Evolutionary conservation across 768 basidiomycete genomes (phyloP), one percentile per base, ranked within the genome.

Genomic region (Mycena latifolia): DNA sequence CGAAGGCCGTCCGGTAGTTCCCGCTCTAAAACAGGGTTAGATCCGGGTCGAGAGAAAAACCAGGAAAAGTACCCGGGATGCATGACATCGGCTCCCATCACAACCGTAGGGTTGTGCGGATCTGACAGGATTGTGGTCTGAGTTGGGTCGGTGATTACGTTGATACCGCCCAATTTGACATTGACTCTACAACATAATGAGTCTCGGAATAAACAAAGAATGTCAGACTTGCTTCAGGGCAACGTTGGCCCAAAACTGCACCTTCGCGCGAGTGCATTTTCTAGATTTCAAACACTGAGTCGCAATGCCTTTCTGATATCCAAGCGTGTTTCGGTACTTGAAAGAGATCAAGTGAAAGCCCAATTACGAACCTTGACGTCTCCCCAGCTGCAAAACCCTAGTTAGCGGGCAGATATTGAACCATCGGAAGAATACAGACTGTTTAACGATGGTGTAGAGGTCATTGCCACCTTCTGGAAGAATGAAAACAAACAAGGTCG

Each of bases 111-210:
- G 67, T 87, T 86, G 27, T 85, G 81, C 2, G 89, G 86, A 70
- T 95, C 92, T 0, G 88, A 86, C 12, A 95, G 79, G 10, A 86
- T 82, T 0, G 85, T 81, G 2, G 89, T 88, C 0, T 89, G 89
- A 14, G 83, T 78, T 0, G 90, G 83, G 48, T 92, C 90, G 0
- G 92, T 91, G 22, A 95, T 82, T 0, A 88, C 86, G 72, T 95
- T 95, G 73, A 93, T 90, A 0, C 93, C 93, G 15, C 92, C 93
- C 0, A 94, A 81, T 75, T 95, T 94, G 15, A 92, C 93, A 64
- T 95, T 95, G 70, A 94, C 84, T 75, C 93, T 94, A 63, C 11
- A 27, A 27, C 27, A 22, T 35, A 56, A 57, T 65, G 41, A 17
- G 63, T 65, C 39, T 18, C 24, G 24, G 15, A 22, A 53, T 33